Evolutionary conservation across 2,329 filamentous ascomycete genomes (phyloP).

Genomic region (Canariomyces notabilis): DNA sequence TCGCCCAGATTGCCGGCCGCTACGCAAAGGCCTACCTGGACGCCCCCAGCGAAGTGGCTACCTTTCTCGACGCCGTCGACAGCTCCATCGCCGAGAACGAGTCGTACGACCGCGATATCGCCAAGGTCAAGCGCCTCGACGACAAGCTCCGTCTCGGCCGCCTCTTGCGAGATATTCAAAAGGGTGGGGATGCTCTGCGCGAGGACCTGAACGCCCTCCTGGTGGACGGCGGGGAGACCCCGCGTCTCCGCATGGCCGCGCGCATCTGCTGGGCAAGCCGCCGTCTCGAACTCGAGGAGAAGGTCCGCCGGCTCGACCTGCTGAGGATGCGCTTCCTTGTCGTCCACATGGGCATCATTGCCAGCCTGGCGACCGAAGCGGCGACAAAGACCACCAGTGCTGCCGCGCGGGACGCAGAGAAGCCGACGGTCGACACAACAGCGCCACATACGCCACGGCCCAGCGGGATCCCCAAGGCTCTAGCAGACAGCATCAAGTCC

Average conservation of each 20-base stretch:
- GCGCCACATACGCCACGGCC: slow-evolving; percentile 13
- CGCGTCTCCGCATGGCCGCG: slow-evolving; percentile 41
- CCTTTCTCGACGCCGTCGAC: slow-evolving; percentile 56
- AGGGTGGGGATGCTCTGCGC: slow-evolving; percentile 54
- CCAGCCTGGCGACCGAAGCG: slow-evolving; percentile 32
- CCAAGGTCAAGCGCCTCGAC: slow-evolving; percentile 52
- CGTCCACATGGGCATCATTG: slow-evolving; percentile 58
- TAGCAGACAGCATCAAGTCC: slow-evolving; percentile 41
- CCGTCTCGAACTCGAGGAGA: slow-evolving; percentile 50
- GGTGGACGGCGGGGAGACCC: slow-evolving; percentile 40
- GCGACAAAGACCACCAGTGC: slow-evolving; percentile 33
- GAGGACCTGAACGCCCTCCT: slow-evolving; percentile 53
- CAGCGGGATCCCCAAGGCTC: slow-evolving; percentile 33
- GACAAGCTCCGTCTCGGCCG: slow-evolving; percentile 57
- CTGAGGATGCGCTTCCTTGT: slow-evolving; percentile 61
- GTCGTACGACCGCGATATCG: slow-evolving; percentile 56
- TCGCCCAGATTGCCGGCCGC: slow-evolving; percentile 46
- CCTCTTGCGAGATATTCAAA: slow-evolving; percentile 58
- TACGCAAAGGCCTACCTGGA: slow-evolving; percentile 53
- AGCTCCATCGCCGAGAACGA: slow-evolving; percentile 61
- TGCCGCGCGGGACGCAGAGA: slow-evolving; percentile 29
- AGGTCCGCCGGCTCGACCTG: slow-evolving; percentile 54
- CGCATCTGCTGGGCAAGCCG: slow-evolving; percentile 56
- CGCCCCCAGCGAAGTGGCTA: slow-evolving; percentile 53
- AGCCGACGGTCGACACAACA: slow-evolving; percentile 22